Percentiles rank a stretch among this genome's conserved stretches.
Evolutionary conservation across 1,284 basidiomycete genomes (phyloP).

Genomic region (Papiliotrema flavescens): DNA sequence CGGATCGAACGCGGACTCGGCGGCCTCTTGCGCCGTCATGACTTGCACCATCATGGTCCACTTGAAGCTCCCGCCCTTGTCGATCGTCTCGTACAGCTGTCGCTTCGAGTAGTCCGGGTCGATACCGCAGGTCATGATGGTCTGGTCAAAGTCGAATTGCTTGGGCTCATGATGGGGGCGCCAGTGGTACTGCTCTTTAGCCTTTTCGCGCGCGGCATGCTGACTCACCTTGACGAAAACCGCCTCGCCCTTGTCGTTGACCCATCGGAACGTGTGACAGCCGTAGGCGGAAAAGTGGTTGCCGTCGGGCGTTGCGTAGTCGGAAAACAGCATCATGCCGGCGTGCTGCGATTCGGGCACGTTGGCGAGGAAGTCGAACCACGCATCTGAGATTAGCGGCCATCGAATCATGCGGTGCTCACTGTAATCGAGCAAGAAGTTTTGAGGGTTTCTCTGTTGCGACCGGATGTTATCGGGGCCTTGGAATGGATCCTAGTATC

Average conservation of each 20-base stretch:
- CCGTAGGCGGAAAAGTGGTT: constrained; percentile 38
- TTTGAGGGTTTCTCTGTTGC: constrained; percentile 42
- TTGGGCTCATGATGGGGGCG: constrained; percentile 24
- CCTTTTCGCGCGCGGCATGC: neutral
- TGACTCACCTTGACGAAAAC: constrained; percentile 28
- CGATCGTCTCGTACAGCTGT: constrained; percentile 49
- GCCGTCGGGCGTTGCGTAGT: constrained; percentile 40
- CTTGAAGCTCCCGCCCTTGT: constrained; percentile 44
- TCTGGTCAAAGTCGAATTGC: constrained; percentile 42
- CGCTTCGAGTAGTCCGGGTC: constrained; percentile 50
- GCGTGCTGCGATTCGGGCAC: constrained; percentile 43
- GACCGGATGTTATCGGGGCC: constrained; percentile 43
- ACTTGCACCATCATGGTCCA: constrained; percentile 45
- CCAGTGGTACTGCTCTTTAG: constrained; percentile 31
- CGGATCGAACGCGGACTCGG: constrained; percentile 42
- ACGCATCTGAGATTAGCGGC: constrained; percentile 22
- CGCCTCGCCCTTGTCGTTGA: constrained; percentile 23
- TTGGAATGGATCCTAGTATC: constrained; percentile 24
- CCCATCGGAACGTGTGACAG: constrained; percentile 33
- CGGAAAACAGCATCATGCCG: constrained; percentile 39
- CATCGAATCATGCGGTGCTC: neutral
- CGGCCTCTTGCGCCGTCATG: constrained; percentile 47
- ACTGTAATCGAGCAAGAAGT: constrained; percentile 34
- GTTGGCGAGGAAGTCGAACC: constrained; percentile 46
- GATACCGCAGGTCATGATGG: constrained; percentile 40